Conservation (phyloP, 2,329 filamentous ascomycete genomes). For the Fusarium bactridioides region DNA sequence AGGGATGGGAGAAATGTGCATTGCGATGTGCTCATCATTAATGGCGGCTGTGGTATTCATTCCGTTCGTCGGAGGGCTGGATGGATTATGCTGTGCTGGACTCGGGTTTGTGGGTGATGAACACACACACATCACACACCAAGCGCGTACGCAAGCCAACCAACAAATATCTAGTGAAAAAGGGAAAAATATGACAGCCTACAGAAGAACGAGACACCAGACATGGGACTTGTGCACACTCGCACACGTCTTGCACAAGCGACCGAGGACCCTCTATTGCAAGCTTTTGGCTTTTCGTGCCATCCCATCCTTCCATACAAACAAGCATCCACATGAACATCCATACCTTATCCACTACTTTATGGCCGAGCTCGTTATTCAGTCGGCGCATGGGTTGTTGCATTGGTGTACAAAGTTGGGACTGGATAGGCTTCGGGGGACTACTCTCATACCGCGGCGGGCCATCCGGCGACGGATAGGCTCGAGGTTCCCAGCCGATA, state of each 20-base stretch:
- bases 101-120: slow-evolving; percentile 16
- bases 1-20: slow-evolving; percentile 35
- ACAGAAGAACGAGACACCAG: slow-evolving; percentile 23
- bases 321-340: slow-evolving; percentile 24
- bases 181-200: background rate
- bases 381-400: slow-evolving; percentile 41
- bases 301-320: slow-evolving; percentile 13
- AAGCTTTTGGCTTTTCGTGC: slow-evolving; percentile 19
- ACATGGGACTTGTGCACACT: slow-evolving; percentile 31
- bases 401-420: slow-evolving; percentile 24
- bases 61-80: slow-evolving; percentile 21
- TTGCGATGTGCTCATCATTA: slow-evolving; percentile 25
- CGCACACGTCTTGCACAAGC: slow-evolving; percentile 33
- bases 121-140: slow-evolving; percentile 20
- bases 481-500: slow-evolving; percentile 27
- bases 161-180: background rate
- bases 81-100: slow-evolving; percentile 8
- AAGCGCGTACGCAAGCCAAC: slow-evolving; percentile 29
- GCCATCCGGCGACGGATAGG: slow-evolving; percentile 41
- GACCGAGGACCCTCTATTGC: slow-evolving; percentile 22
- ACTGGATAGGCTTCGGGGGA: slow-evolving; percentile 33
- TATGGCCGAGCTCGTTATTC: slow-evolving; percentile 43
- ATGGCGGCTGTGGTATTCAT: slow-evolving; percentile 30
- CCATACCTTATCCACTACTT: slow-evolving; percentile 39
- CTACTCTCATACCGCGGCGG: slow-evolving; percentile 43